These are phyloP conservation scores for Schizopora paradoxa DNA, from an alignment of 1,284 basidiomycete genomes.

Conservation along the genomic window DNA sequence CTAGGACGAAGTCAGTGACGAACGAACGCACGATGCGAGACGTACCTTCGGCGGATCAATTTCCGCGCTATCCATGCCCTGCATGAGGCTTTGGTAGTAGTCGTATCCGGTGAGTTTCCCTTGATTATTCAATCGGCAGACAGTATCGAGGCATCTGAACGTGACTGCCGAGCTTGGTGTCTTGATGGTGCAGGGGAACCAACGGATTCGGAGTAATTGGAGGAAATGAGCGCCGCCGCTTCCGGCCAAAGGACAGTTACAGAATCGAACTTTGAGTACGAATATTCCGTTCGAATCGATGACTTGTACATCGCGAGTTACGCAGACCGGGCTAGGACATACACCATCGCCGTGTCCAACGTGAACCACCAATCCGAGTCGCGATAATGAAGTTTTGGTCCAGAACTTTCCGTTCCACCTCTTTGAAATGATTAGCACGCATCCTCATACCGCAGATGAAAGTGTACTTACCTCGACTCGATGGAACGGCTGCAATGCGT, in stretches of 20 bases:
- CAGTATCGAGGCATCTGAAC: constrained; percentile 17
- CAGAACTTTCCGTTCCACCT: neutral
- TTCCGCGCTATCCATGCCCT: constrained; percentile 19
- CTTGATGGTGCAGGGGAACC: constrained; percentile 16
- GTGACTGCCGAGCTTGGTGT: constrained; percentile 19
- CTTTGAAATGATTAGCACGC: neutral
- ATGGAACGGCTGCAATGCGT: neutral
- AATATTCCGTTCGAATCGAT: neutral
- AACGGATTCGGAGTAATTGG: constrained; percentile 15
- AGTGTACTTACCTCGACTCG: neutral
- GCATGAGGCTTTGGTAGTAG: constrained; percentile 18
- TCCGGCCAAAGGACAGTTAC: neutral
- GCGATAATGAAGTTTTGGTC: neutral
- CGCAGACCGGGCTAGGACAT: neutral
- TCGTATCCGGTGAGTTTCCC: constrained; percentile 15
- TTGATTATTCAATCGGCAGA: constrained; percentile 15
- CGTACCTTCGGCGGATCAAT: neutral
- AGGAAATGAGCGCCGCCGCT: constrained; percentile 1
- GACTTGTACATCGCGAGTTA: neutral
- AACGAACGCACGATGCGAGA: neutral
- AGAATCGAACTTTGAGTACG: neutral
- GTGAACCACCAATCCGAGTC: neutral
- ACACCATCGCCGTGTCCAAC: neutral
- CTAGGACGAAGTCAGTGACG: neutral
- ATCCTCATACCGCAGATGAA: neutral